These are phyloP conservation scores for Fraxinus platypoda DNA, from an alignment of 305 asterid species.

Conservation along the genomic window DNA sequence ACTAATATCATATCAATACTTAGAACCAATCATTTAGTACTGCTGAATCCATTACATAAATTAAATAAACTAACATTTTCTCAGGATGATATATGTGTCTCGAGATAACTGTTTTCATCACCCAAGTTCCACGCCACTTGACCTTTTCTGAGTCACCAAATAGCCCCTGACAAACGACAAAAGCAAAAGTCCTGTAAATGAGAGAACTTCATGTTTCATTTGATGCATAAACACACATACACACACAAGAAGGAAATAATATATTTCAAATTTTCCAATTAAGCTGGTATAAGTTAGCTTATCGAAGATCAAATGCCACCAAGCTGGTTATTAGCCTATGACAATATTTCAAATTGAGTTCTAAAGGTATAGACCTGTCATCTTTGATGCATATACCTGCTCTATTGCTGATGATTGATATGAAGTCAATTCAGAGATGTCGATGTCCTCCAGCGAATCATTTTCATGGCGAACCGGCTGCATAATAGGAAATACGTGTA, in stretches of 20 bases:
- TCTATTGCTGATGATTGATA: slow-evolving; percentile 36
- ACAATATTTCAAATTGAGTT: background rate
- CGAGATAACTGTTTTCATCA: slow-evolving; percentile 52
- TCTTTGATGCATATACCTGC: slow-evolving; percentile 31
- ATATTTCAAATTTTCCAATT: background rate
- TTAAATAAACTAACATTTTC: slow-evolving; percentile 30
- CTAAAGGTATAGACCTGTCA: background rate
- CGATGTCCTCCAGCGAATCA: slow-evolving; percentile 47
- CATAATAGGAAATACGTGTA: slow-evolving; percentile 8
- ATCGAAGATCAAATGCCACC: background rate
- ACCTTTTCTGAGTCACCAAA: slow-evolving; percentile 53
- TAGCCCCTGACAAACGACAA: slow-evolving; percentile 34
- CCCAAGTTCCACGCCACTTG: slow-evolving; percentile 77
- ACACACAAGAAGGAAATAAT: background rate
- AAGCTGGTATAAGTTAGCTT: background rate
- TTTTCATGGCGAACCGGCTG: slow-evolving; percentile 55
- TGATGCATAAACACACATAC: background rate
- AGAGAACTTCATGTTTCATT: background rate
- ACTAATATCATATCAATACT: background rate
- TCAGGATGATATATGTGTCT: slow-evolving; percentile 44
- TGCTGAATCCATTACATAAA: background rate
- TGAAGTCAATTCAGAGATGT: slow-evolving; percentile 54
- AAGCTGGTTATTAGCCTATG: background rate
- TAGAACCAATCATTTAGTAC: background rate
- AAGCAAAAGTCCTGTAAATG: background rate